These are phyloP conservation scores for Raphanus sativus DNA, from an alignment of 345 rosid species.

Conservation along the genomic window DNA sequence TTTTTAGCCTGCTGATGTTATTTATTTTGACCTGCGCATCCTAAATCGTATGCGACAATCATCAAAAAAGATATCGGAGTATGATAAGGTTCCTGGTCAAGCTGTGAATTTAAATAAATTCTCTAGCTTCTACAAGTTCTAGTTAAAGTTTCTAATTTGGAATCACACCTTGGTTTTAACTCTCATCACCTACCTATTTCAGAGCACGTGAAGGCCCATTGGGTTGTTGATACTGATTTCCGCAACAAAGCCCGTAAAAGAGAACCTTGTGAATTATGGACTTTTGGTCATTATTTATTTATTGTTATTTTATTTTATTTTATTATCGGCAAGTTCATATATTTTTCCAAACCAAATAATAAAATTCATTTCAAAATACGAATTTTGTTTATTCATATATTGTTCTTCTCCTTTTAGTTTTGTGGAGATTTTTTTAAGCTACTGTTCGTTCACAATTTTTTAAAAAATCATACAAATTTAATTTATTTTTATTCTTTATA, in stretches of 20 bases:
- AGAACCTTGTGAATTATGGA: neutral
- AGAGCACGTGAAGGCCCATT: slow-evolving; percentile 4
- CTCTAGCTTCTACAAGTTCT: neutral
- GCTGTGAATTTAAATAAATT: neutral
- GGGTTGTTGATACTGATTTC: neutral
- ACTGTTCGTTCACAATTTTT: neutral
- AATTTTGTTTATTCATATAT: neutral
- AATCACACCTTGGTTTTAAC: neutral
- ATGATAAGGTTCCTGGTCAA: neutral
- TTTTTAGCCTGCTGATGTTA: neutral
- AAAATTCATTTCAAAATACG: neutral
- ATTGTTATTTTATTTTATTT: neutral
- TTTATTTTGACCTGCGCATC: too few relatives aligned
- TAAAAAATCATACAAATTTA: neutral
- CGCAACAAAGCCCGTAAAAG: neutral
- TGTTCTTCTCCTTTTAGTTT: neutral
- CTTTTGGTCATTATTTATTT: neutral
- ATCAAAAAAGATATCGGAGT: neutral
- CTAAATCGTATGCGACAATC: too few relatives aligned
- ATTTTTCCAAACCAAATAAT: neutral
- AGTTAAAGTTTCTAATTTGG: neutral
- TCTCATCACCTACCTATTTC: neutral
- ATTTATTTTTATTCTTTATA: neutral
- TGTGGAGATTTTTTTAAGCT: neutral
- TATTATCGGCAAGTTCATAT: neutral